phyloP scores from a whole-genome alignment of 495 filamentous ascomycete species.

The Umbilicaria muhlenbergii region DNA sequence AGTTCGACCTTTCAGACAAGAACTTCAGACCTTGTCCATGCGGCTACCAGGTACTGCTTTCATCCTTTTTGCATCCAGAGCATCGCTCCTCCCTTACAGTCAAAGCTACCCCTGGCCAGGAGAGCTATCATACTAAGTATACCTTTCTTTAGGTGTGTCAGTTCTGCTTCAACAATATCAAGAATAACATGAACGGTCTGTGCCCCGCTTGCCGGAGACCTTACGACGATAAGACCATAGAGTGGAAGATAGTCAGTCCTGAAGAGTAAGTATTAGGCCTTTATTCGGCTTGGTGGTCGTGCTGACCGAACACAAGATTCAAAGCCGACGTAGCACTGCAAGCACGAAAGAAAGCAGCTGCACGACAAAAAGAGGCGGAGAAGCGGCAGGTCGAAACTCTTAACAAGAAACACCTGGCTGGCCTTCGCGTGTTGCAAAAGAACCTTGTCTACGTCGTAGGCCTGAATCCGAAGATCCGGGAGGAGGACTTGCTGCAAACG shows the following conservation, averaged over 20 bases:
- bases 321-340: slow-evolving; percentile 80
- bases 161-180: slow-evolving; percentile 99
- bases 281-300: slow-evolving; percentile 6
- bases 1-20: slow-evolving; percentile 92
- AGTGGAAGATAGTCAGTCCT: slow-evolving; percentile 81
- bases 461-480: slow-evolving; percentile 73
- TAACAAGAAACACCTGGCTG: slow-evolving; percentile 86
- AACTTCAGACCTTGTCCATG: slow-evolving; percentile 97
- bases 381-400: slow-evolving; percentile 90
- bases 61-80: neutral
- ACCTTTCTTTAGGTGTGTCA: slow-evolving; percentile 65
- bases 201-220: slow-evolving; percentile 91
- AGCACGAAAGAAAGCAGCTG: slow-evolving; percentile 78
- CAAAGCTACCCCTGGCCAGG: neutral
- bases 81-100: neutral
- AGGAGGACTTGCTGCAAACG: slow-evolving; percentile 78
- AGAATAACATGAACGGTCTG: slow-evolving; percentile 82
- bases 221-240: slow-evolving; percentile 92
- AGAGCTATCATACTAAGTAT: neutral
- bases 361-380: slow-evolving; percentile 85
- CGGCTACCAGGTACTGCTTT: slow-evolving; percentile 72
- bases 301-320: slow-evolving; percentile 10
- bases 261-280: slow-evolving; percentile 57
- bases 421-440: slow-evolving; percentile 91
- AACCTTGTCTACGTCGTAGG: slow-evolving; percentile 98